Conservation (phyloP, 1,139 yeast genomes). For the Yamadazyma membranifaciens region DNA sequence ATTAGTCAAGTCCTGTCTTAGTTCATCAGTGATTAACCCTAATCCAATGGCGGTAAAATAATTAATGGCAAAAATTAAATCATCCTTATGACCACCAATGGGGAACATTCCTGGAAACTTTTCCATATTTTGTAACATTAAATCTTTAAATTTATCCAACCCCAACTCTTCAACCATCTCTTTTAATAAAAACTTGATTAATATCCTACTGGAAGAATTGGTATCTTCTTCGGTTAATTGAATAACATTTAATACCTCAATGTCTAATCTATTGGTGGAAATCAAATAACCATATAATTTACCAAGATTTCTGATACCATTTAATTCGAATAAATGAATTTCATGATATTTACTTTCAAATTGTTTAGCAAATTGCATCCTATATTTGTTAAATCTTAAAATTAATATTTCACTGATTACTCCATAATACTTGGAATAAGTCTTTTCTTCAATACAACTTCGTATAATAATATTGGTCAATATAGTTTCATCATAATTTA, state of each 20-base stretch:
- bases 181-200: conserved; percentile 76
- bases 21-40: conserved; percentile 77
- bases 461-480: conserved; percentile 76
- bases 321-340: conserved; percentile 69
- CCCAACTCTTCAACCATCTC: conserved; percentile 83
- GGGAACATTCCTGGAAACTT: conserved; percentile 52
- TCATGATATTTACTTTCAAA: conserved; percentile 58
- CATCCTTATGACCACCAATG: conserved; percentile 47
- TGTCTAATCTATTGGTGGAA: conserved; percentile 63
- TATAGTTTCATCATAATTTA: conserved; percentile 37
- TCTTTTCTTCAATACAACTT: conserved; percentile 84
- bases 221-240: conserved; percentile 70
- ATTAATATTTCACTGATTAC: conserved; percentile 68
- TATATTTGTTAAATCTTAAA: conserved; percentile 50
- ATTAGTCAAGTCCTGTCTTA: conserved; percentile 58
- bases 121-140: conserved; percentile 51
- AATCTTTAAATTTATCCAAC: conserved; percentile 40
- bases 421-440: conserved; percentile 86
- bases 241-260: conserved; percentile 53
- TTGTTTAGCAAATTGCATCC: conserved; percentile 44
- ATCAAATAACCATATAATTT: conserved; percentile 84
- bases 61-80: conserved; percentile 77
- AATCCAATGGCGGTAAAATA: conserved; percentile 91
- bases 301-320: conserved; percentile 76
- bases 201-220: conserved; percentile 77